A percentile compares a stretch with the other conserved stretches of the same genome.
phyloP scores from a whole-genome alignment of 148 eudicot species.

The Persicaria tinctoria region DNA sequence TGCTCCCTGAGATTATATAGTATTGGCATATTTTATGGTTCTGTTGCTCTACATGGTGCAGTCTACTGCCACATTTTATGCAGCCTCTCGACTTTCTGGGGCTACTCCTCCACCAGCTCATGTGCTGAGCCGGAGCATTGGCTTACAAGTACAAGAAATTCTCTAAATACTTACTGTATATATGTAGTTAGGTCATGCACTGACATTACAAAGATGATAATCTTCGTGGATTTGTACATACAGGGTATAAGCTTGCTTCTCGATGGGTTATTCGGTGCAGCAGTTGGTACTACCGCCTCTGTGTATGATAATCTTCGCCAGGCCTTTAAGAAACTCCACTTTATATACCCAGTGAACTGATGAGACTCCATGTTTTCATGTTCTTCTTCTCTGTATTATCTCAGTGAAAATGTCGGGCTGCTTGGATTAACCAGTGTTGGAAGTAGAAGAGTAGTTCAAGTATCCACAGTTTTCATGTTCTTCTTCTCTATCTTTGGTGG shows the following conservation, averaged over 20 bases:
- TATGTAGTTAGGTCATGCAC: neutral
- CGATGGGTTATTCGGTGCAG: constrained; percentile 80
- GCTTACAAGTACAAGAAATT: constrained; percentile 61
- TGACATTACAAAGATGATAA: constrained; percentile 1
- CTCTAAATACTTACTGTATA: neutral
- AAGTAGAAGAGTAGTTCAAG: constrained; percentile 94
- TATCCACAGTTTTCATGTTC: constrained; percentile 86
- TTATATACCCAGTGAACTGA: neutral
- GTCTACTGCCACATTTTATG: constrained; percentile 89
- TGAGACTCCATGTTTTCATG: neutral
- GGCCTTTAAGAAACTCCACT: neutral
- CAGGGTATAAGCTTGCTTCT: constrained; percentile 88
- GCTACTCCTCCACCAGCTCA: constrained; percentile 90
- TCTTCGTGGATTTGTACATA: constrained; percentile 3
- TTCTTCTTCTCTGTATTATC: constrained; percentile 1
- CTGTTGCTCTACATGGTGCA: constrained; percentile 25
- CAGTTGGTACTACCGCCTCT: constrained; percentile 76
- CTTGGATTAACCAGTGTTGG: constrained; percentile 89
- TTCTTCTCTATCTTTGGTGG: constrained; percentile 90
- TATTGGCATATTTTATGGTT: neutral
- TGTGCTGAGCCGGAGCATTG: constrained; percentile 84
- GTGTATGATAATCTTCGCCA: constrained; percentile 45
- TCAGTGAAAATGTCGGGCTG: constrained; percentile 94
- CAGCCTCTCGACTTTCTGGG: constrained; percentile 82
- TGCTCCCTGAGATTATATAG: neutral